Base-by-base conservation (phyloP, 208 protist species). In the Trypanosoma mega region DNA sequence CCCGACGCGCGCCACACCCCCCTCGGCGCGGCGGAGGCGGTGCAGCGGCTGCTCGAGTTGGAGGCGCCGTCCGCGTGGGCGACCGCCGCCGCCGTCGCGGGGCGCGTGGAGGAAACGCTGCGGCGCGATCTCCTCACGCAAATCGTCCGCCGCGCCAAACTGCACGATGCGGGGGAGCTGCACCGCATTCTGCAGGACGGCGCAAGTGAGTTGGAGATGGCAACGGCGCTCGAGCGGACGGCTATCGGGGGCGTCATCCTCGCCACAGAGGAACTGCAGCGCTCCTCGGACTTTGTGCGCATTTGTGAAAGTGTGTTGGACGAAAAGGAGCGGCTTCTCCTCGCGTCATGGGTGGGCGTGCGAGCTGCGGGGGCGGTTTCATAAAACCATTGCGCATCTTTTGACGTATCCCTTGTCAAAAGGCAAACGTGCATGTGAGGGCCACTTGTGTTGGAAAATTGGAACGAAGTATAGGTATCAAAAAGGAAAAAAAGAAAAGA, bases 141-240 rank as follows among this genome's bases (percentile, higher is more conserved):
- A 68, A 68, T 89, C 27, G 48, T 89, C 24, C 82, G 80, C 18
- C 73, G 76, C n/a, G 82, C 76, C 46, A 73, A 74, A 20, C 61
- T 46, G 24, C 48, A 83, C 26, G 87, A 93, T 55, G 78, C 76
- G 3, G 76, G 79, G 2, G 59, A 33, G 7, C 47, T 90, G 12
- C 24, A 44, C 1, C 39, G 41, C 7, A 73, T 87, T 21, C 56
- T 72, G 36, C 43, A 46, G 2, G 67, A 80, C 52, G 80, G 74
- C 21, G 69, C 80, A 41, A 89, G 83, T 54, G 87, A 93, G 60
- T 72, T 68, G 1, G 87, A 93, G 45, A 78, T 72, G 56, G 53
- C 75, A 8, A 43, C 45, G 26, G 49, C 44, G 4, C 43, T 90
- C 56, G 63, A 71, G 41, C 23, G 39, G 36, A 90, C 83, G 21